Evolutionary conservation across 163 green algal species (phyloP), one percentile per base, ranked within the genome.

Genomic region (Volvox carteri): DNA sequence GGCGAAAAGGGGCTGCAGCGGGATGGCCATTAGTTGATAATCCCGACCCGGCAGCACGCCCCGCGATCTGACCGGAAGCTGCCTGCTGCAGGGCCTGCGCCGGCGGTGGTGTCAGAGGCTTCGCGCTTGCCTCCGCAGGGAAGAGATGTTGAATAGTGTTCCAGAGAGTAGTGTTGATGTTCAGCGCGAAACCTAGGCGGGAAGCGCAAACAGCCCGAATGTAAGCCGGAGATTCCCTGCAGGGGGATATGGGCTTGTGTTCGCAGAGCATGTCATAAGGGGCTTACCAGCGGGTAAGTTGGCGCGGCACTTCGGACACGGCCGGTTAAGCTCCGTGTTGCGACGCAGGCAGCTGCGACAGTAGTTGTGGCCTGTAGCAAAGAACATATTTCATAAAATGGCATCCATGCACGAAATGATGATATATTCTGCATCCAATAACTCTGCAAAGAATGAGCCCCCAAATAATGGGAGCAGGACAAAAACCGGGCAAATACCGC

Each of bases 61-160:
- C n/a, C 21, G 8, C n/a, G 3, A 0, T 19, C 48, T 25, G 75
- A 16, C 30, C 48, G 42, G 33, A 44, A 5, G 9, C 21, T 52
- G 46, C 25, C 33, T 70, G 77, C 75, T 84, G 77, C 37, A 48
- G 77, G 5, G 9, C 30, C 52, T 39, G 52, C 46, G 68, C 35
- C 6, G 67, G 67, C 6, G 68, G 68, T 8, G 84, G 84, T 39
- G 84, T 88, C 23, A 88, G 37, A 2, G 84, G 84, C 72, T 89
- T 89, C 8, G 39, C 52, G 41, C 12, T 25, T 1, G 54, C 41
- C 30, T 89, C 84, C 18, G 85, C 28, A 0, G 93, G 93, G 90
- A 95, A 95, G 8, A 95, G 91, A 70, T 93, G 85, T 83, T 94
- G 91, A 44, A 95, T 95, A n/a, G 86, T 93, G 91, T 94, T 95